Conservation (phyloP, 257 asterid species). For the Scutellaria baicalensis region DNA sequence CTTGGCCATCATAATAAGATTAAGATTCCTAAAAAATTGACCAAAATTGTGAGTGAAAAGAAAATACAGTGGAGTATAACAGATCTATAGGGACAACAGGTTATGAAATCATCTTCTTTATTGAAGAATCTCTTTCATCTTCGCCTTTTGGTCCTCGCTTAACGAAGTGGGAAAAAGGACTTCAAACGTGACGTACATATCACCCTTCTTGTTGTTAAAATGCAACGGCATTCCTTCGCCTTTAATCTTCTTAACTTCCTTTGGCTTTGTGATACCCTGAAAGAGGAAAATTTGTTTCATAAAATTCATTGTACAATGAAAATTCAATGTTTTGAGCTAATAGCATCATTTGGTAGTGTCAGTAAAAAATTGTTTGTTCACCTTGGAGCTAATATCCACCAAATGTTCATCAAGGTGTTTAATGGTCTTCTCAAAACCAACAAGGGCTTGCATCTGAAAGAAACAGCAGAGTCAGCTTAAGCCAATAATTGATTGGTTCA, state of each 20-base stretch:
- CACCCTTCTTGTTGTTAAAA: conserved; percentile 82
- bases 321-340: too few relatives aligned
- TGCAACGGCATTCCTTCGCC: conserved; percentile 95
- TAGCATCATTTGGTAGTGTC: too few relatives aligned
- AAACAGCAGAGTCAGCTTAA: neutral
- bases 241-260: conserved; percentile 79
- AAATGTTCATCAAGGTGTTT: conserved; percentile 86
- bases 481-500: too few relatives aligned
- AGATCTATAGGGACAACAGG: too few relatives aligned
- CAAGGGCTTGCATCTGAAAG: conserved; percentile 87
- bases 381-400: conserved; percentile 85
- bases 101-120: too few relatives aligned
- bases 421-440: conserved; percentile 82
- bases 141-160: conserved; percentile 67
- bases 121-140: conserved; percentile 57
- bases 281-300: neutral
- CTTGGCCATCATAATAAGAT: too few relatives aligned
- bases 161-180: conserved; percentile 77
- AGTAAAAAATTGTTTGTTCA: conserved; percentile 11
- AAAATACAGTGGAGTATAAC: too few relatives aligned
- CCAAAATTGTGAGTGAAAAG: too few relatives aligned
- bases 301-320: too few relatives aligned
- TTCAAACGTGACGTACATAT: conserved; percentile 70
- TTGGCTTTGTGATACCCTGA: conserved; percentile 84
- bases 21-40: too few relatives aligned